A percentile compares a stretch with the other conserved stretches of the same genome.
phyloP scores from a whole-genome alignment of 2,329 filamentous ascomycete genomes.

The Penicillium occitanis region DNA sequence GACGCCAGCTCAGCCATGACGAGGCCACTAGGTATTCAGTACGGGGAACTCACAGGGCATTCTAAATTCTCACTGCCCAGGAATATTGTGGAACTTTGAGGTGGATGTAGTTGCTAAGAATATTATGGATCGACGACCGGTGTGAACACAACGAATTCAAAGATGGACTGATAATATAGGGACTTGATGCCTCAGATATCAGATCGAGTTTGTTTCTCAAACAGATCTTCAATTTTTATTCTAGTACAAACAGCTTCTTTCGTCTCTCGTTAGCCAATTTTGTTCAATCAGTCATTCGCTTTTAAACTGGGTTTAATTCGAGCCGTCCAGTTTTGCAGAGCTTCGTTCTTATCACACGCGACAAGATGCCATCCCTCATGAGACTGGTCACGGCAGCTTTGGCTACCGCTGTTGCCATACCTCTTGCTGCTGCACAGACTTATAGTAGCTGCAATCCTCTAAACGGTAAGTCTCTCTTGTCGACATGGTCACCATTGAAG shows the following conservation, averaged over 20 bases:
- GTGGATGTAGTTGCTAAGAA: background rate
- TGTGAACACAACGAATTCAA: background rate
- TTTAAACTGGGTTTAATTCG: background rate
- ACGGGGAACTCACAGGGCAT: background rate
- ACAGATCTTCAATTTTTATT: background rate
- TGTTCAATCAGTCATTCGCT: background rate
- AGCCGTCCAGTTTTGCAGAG: background rate
- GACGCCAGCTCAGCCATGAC: background rate
- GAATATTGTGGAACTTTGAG: background rate
- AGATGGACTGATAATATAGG: background rate
- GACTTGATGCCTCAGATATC: background rate
- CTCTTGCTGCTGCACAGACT: slow-evolving; percentile 63
- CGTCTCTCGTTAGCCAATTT: background rate
- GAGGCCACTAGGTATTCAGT: background rate
- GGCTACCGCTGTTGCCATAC: slow-evolving; percentile 33
- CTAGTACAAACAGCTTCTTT: background rate
- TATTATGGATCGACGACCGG: background rate
- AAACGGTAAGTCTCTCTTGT: slow-evolving; percentile 19
- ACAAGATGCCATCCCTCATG: slow-evolving; percentile 34
- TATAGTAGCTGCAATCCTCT: slow-evolving; percentile 72
- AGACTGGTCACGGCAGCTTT: slow-evolving; percentile 31
- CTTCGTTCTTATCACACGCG: background rate
- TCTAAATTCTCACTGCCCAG: background rate
- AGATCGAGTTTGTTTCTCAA: background rate
- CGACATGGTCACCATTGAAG: background rate